These are phyloP conservation scores for Yamadazyma akitaensis DNA, from an alignment of 805 yeast species.

Conservation along the genomic window DNA sequence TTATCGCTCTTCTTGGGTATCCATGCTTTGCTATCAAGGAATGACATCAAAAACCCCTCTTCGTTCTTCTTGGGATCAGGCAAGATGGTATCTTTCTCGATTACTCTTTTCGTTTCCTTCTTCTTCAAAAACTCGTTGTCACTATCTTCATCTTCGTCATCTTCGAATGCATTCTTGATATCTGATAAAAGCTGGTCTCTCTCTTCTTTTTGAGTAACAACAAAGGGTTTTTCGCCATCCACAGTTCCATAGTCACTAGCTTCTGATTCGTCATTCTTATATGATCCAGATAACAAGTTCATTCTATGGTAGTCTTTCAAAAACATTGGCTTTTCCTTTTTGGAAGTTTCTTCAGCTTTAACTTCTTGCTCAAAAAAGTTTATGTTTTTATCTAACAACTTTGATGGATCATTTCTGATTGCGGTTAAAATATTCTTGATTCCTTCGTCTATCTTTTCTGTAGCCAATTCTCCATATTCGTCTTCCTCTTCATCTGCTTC, in stretches of 20 bases:
- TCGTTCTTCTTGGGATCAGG: slow-evolving; percentile 64
- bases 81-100: slow-evolving; percentile 29
- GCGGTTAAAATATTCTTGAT: slow-evolving; percentile 70
- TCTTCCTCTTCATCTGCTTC: slow-evolving; percentile 72
- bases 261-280: slow-evolving; percentile 50
- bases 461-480: slow-evolving; percentile 82
- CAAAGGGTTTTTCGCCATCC: slow-evolving; percentile 65
- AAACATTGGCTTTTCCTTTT: slow-evolving; percentile 62
- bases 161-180: slow-evolving; percentile 63
- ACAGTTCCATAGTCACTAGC: slow-evolving; percentile 38
- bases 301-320: slow-evolving; percentile 90
- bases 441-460: slow-evolving; percentile 81
- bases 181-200: slow-evolving; percentile 70
- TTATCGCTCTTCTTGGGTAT: slow-evolving; percentile 68
- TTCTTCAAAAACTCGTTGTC: slow-evolving; percentile 55
- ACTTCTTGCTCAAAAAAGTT: slow-evolving; percentile 57
- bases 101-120: slow-evolving; percentile 36
- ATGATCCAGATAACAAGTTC: slow-evolving; percentile 68
- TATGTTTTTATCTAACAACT: slow-evolving; percentile 62
- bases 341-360: slow-evolving; percentile 17
- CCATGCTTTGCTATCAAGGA: slow-evolving; percentile 82
- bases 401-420: slow-evolving; percentile 62
- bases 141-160: slow-evolving; percentile 43
- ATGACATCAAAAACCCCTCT: slow-evolving; percentile 69
- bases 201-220: slow-evolving; percentile 71